Conservation (phyloP, 2,329 filamentous ascomycete species). For the Teratosphaeria epicoccoides region DNA sequence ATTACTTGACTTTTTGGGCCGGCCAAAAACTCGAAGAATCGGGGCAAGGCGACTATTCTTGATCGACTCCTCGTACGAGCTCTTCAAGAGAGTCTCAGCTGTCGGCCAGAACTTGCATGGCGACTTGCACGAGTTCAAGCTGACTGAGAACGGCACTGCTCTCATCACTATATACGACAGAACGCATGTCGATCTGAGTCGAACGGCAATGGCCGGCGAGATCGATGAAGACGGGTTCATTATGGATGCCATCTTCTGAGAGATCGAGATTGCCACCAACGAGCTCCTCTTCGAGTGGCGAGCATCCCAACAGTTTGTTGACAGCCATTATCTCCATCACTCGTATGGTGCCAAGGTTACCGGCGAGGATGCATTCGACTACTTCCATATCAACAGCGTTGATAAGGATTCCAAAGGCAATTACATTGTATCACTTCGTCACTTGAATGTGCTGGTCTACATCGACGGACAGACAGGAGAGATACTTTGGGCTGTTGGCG, state of each 20-base stretch:
- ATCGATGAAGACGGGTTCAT: constrained; percentile 26
- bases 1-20: constrained; percentile 29
- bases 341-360: background rate
- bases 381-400: constrained; percentile 45
- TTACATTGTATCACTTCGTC: constrained; percentile 39
- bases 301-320: constrained; percentile 26
- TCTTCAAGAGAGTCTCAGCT: constrained; percentile 30
- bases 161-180: constrained; percentile 34
- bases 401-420: constrained; percentile 39
- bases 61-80: constrained; percentile 28
- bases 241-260: constrained; percentile 35
- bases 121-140: constrained; percentile 34
- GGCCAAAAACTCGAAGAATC: constrained; percentile 26
- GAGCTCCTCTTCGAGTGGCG: constrained; percentile 32
- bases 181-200: constrained; percentile 12
- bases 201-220: constrained; percentile 13
- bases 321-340: background rate
- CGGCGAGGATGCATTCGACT: constrained; percentile 24
- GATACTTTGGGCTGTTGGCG: constrained; percentile 43
- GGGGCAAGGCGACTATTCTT: constrained; percentile 24
- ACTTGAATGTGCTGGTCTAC: constrained; percentile 35
- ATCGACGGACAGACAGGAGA: constrained; percentile 35
- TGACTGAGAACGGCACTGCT: constrained; percentile 33
- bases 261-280: constrained; percentile 31
- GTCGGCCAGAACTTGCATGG: constrained; percentile 23